Conservation (phyloP, 371 early-diverging fungal species). For the Circinella minor region DNA sequence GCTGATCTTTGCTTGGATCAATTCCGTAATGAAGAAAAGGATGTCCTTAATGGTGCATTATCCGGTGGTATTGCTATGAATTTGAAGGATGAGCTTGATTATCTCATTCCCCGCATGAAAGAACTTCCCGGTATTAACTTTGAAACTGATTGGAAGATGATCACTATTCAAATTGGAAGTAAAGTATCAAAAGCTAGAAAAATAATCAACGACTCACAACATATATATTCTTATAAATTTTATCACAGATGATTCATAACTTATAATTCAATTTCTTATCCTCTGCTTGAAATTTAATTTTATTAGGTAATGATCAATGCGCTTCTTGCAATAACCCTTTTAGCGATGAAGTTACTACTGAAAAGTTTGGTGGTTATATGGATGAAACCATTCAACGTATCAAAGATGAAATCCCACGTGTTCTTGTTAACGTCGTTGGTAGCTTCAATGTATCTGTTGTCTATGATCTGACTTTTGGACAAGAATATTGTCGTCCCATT, state of each 20-base stretch:
- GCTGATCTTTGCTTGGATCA: neutral
- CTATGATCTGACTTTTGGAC: constrained; percentile 11
- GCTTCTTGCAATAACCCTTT: constrained; percentile 16
- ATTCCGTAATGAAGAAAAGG: neutral
- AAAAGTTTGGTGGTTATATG: constrained; percentile 18
- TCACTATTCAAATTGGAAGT: constrained; percentile 48
- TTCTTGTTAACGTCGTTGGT: constrained; percentile 21
- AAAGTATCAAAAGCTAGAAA: constrained; percentile 1
- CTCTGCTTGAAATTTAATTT: neutral
- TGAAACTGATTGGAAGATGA: constrained; percentile 47
- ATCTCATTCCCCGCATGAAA: constrained; percentile 37
- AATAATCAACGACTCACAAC: neutral
- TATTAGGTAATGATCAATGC: constrained; percentile 27
- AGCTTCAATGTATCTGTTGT: constrained; percentile 22
- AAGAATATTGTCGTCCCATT: constrained; percentile 18
- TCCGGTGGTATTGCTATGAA: constrained; percentile 41
- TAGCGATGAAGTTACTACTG: constrained; percentile 12
- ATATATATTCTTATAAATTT: too few species aligned
- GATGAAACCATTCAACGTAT: constrained; percentile 16
- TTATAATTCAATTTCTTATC: too few species aligned
- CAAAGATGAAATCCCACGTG: constrained; percentile 15
- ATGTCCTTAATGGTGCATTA: constrained; percentile 44
- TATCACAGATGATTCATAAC: too few species aligned
- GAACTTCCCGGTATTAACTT: constrained; percentile 17
- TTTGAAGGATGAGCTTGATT: constrained; percentile 38